Base-by-base conservation (phyloP, 140 eudicot genomes). In the Bidens hawaiensis region DNA sequence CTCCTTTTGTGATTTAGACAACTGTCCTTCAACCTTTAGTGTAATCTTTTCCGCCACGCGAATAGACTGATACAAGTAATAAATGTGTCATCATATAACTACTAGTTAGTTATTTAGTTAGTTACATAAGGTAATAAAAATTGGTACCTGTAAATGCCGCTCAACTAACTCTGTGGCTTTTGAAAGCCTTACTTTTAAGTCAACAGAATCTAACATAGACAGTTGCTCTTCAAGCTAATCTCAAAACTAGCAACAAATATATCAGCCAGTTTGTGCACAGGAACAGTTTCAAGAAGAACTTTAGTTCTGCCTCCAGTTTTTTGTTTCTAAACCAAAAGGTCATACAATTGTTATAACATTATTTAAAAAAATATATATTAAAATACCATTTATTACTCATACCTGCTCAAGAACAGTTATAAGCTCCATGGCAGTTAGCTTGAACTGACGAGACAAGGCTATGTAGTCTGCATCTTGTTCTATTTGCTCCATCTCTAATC, bases 41-140 rank as follows among this genome's bases (percentile, higher is more conserved):
- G 99, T 94, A 64, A 94, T 94, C 81, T 94, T 94, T 81, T 94
- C 99, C 1, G 95, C 95, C 62, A 94, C 99, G 5, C 99, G 94
- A 79, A 94, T 94, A 53, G 95, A 88, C 97, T 94, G 78, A 53
- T 48, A 36, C 49, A 67, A 36, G 41, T 48, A 67, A 72, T 34
- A 17, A 70, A 45, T 3, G 53, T 36, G 43, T 57, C 43, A 68
- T 40, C 51, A 50, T 42, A 62, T 18, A 50, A 49, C 6, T 30
- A 19, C 26, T 51, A 49, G 12, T n/a, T n/a, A n/a, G n/a, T n/a
- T n/a, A n/a, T n/a, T n/a, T n/a, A n/a, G n/a, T n/a, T n/a, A n/a
- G n/a, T 27, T 52, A 38, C 48, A 23, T 42, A 38, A 9, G 5
- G 22, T 28, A 18, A 7, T 28, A 11, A 53, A 17, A 47, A 21